Evolutionary conservation across 768 basidiomycete genomes (phyloP).

Genomic region (Lentinula boryana): DNA sequence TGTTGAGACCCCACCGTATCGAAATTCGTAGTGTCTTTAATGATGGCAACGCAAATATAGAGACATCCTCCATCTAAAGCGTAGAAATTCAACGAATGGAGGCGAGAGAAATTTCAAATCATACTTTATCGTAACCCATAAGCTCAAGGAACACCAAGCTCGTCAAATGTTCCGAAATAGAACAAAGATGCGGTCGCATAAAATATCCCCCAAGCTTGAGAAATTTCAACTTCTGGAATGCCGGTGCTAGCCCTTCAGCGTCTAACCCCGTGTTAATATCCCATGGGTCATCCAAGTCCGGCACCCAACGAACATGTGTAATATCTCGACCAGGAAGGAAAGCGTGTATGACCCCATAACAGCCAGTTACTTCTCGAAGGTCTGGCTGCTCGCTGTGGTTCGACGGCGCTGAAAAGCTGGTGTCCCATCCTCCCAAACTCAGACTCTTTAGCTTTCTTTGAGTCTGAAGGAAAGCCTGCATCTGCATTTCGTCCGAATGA

Average conservation of each 20-base stretch:
- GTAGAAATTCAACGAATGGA: neutral
- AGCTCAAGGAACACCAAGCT: neutral
- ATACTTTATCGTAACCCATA: neutral
- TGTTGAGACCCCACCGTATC: neutral
- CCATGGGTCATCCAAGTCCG: slow-evolving; percentile 4
- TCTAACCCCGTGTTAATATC: neutral
- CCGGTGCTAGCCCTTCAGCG: neutral
- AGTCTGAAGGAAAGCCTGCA: neutral
- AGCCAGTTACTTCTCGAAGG: neutral
- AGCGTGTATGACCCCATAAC: neutral
- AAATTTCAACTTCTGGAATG: neutral
- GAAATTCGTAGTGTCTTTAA: neutral
- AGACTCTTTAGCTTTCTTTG: neutral
- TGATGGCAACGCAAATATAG: neutral
- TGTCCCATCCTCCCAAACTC: neutral
- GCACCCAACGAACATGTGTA: neutral
- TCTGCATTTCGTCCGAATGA: neutral
- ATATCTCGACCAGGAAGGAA: slow-evolving; percentile 3
- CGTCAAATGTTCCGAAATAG: neutral
- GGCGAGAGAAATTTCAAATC: neutral
- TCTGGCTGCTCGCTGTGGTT: neutral
- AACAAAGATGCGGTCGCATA: neutral
- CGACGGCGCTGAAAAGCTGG: neutral
- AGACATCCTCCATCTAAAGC: neutral
- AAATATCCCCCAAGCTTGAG: slow-evolving; percentile 1